Base-by-base conservation (phyloP, 768 basidiomycete genomes). In the Suillus ampliporus region DNA sequence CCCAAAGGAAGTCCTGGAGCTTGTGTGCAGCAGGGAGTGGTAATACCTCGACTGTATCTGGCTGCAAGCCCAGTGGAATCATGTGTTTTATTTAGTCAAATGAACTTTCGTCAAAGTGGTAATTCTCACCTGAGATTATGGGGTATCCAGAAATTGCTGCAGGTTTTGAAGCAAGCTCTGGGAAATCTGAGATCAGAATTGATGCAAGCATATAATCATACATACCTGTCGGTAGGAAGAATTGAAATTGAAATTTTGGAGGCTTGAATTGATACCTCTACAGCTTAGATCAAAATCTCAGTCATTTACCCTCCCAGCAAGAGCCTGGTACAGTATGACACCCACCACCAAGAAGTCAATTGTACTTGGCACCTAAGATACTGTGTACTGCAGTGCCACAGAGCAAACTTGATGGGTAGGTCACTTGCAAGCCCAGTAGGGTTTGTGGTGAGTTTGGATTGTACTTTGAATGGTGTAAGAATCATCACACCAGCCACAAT, bases 61-160 rank as follows among this genome's bases (percentile, higher is more conserved):
- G 84, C 63, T 82, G 83, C 69, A 86, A 87, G 1, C 86, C 86
- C 1, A 89, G 78, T 1, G 88, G 87, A 8, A 89, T 87, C 71
- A 46, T 28, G 21, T 5, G 13, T 10, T 44, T 31, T 21, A 14
- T 61, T 47, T 46, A 59, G 41, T 71, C 31, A 13, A 65, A 51
- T 52, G 44, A 31, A 37, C 11, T 9, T 56, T 51, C 21, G 47
- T 40, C 21, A 44, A 44, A 31, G 35, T 44, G 26, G 46, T 19
- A 21, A 26, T 6, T 65, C 77, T 67, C 48, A 84, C 87, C 87
- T 21, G 88, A 88, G 40, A 88, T 77, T 59, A 88, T 85, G 3
- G 88, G 88, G 65, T 88, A 89, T 10, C 87, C 88, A 8, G 85
- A 85, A 60, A 88, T 82, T 6, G 87, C 88, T 74, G 73, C 68